These are phyloP conservation scores for Cornus florida DNA, from an alignment of 148 eudicot species.

Conservation along the genomic window DNA sequence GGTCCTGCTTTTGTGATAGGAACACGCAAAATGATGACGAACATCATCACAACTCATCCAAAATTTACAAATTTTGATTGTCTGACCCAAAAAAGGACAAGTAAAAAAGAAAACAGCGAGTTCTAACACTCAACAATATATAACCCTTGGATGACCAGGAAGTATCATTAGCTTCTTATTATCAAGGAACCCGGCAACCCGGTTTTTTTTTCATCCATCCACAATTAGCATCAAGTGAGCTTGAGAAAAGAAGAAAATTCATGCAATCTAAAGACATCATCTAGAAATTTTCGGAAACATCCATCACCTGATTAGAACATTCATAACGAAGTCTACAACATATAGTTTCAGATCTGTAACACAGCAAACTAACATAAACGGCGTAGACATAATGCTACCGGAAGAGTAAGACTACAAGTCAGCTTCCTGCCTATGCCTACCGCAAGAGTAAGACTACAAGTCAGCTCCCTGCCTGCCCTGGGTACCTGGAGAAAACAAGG, in stretches of 20 bases:
- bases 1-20: background rate
- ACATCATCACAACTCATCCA: background rate
- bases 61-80: background rate
- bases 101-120: too few species aligned
- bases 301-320: background rate
- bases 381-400: slow-evolving; percentile 7
- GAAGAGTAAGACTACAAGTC: slow-evolving; percentile 9
- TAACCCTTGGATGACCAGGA: too few species aligned
- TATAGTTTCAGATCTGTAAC: background rate
- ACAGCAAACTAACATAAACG: slow-evolving; percentile 3
- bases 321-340: background rate
- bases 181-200: background rate
- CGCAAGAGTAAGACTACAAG: slow-evolving; percentile 1
- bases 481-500: slow-evolving; percentile 16
- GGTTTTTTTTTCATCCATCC: background rate
- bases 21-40: background rate
- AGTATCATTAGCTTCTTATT: background rate
- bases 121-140: too few species aligned
- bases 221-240: background rate
- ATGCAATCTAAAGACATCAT: background rate
- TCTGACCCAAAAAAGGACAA: background rate
- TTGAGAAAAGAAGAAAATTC: background rate
- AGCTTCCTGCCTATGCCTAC: slow-evolving; percentile 11
- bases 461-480: slow-evolving; percentile 11
- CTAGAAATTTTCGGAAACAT: background rate